A percentile compares a stretch with the other conserved stretches of the same genome.
These are phyloP conservation scores for Candida sp. DNA, from an alignment of 1,139 yeast genomes.

Conservation along the genomic window DNA sequence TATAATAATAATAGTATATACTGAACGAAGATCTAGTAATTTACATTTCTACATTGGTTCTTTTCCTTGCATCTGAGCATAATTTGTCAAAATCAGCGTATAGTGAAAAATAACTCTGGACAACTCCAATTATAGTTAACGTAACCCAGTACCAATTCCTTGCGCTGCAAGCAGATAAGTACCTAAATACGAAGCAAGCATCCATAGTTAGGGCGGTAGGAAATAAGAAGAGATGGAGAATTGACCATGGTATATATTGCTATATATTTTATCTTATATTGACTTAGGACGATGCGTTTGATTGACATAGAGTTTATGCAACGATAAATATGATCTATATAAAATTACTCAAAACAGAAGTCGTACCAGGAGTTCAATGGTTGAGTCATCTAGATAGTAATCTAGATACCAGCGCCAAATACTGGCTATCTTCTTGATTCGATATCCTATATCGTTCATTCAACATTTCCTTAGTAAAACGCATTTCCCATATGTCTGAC, in stretches of 20 bases:
- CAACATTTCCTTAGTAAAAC: too few species aligned
- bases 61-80: conserved; percentile 39
- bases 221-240: not conserved
- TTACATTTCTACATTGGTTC: conserved; percentile 20
- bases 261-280: too few species aligned
- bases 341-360: too few species aligned
- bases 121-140: conserved; percentile 47
- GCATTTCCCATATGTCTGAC: too few species aligned
- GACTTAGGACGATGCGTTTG: not conserved
- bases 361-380: too few species aligned
- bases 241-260: not conserved
- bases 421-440: too few species aligned
- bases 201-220: conserved; percentile 1
- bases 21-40: not conserved
- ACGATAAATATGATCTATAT: conserved; percentile 26
- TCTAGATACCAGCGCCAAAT: too few species aligned
- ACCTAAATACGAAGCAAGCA: conserved; percentile 54
- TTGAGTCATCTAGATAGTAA: too few species aligned
- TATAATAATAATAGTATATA: conserved; percentile 16
- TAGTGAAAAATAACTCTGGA: conserved; percentile 45
- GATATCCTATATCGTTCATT: too few species aligned
- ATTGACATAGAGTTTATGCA: not conserved
- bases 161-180: conserved; percentile 56
- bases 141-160: conserved; percentile 55
- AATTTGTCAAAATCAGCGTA: conserved; percentile 36